These are phyloP conservation scores for Diaporthe sp. DNA, from an alignment of 2,329 filamentous ascomycete species.

Conservation along the genomic window DNA sequence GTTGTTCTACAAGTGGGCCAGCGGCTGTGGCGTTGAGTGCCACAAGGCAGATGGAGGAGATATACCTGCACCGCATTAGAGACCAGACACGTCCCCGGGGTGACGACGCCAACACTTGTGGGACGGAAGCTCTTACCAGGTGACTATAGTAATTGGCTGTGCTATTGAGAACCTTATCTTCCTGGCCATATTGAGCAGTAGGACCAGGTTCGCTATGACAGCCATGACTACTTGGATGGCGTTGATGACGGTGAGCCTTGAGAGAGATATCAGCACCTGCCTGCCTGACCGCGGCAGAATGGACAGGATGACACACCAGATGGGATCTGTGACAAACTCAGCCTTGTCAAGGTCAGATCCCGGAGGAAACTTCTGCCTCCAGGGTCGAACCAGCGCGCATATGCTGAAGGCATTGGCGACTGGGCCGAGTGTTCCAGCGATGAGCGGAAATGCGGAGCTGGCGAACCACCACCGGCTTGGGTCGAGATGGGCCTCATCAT, in stretches of 20 bases:
- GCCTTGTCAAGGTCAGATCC: conserved; percentile 60
- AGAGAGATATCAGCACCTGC: not conserved
- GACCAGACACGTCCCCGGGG: not conserved
- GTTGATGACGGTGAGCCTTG: conserved; percentile 78
- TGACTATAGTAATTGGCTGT: conserved; percentile 82
- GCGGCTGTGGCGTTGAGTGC: conserved; percentile 74
- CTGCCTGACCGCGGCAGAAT: not conserved
- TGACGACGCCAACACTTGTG: conserved; percentile 47
- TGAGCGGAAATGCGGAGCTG: conserved; percentile 76
- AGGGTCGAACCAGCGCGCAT: conserved; percentile 83
- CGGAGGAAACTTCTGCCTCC: conserved; percentile 70
- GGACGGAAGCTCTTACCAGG: conserved; percentile 75
- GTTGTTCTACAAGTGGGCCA: conserved; percentile 61
- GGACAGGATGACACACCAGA: conserved; percentile 63
- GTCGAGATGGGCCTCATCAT: conserved; percentile 54
- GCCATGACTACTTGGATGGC: conserved; percentile 81
- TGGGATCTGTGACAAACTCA: conserved; percentile 70
- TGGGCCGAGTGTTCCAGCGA: conserved; percentile 86
- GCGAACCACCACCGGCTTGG: conserved; percentile 73
- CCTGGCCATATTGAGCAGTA: conserved; percentile 88
- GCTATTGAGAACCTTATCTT: conserved; percentile 84
- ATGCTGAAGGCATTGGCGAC: conserved; percentile 90
- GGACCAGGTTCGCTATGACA: conserved; percentile 80
- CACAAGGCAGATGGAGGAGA: conserved; percentile 72
- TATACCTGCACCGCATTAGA: conserved; percentile 57